These are phyloP conservation scores for Macrophomina pseudophaseolina DNA, from an alignment of 2,329 filamentous ascomycete species.

Conservation along the genomic window DNA sequence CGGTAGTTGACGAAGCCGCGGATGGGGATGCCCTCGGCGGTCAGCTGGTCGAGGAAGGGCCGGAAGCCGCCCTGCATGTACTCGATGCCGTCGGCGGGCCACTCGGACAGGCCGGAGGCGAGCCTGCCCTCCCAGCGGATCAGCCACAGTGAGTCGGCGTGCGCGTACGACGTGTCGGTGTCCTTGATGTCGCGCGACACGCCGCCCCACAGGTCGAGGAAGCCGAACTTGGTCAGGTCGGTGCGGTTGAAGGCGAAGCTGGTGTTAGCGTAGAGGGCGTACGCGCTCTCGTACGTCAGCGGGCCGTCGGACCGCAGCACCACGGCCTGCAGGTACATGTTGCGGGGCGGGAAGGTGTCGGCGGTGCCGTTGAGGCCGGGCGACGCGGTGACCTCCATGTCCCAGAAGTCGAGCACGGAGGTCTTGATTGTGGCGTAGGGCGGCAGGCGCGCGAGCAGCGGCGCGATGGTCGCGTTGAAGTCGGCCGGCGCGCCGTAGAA, in stretches of 20 bases:
- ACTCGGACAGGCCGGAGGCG: conserved; percentile 15
- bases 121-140: conserved; percentile 31
- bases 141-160: conserved; percentile 32
- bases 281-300: conserved; percentile 28
- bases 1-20: conserved; percentile 33
- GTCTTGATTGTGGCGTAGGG: conserved; percentile 28
- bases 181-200: conserved; percentile 29
- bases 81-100: conserved; percentile 31
- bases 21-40: conserved; percentile 26
- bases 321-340: conserved; percentile 31
- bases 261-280: conserved; percentile 27
- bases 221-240: conserved; percentile 31
- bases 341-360: conserved; percentile 29
- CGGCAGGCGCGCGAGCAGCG: conserved; percentile 28
- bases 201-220: conserved; percentile 34
- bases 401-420: conserved; percentile 30
- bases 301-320: conserved; percentile 28
- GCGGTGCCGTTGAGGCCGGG: conserved; percentile 25
- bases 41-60: conserved; percentile 30
- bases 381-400: conserved; percentile 28
- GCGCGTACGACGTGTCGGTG: conserved; percentile 28
- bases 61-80: conserved; percentile 32
- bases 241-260: conserved; percentile 31
- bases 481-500: conserved; percentile 31
- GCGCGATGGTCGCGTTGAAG: conserved; percentile 29